These are phyloP conservation scores for Raddia distichophylla DNA, from an alignment of 176 grass and related monocot species.

Conservation along the genomic window DNA sequence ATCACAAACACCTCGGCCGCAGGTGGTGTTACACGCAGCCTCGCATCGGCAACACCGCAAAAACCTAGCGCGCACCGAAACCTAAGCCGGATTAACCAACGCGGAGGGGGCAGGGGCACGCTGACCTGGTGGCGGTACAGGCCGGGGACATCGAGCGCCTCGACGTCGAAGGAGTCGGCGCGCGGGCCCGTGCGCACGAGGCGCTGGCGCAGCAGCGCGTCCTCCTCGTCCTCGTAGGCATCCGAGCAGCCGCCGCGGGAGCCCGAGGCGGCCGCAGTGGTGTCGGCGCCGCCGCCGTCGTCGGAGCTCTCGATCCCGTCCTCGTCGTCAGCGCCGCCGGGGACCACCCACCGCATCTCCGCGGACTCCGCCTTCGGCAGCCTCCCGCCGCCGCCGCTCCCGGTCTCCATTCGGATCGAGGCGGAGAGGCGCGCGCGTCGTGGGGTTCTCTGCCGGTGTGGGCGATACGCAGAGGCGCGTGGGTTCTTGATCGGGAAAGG, in stretches of 20 bases:
- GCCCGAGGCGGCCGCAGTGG: slow-evolving; percentile 39
- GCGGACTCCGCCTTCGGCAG: slow-evolving; percentile 73
- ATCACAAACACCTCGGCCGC: background rate
- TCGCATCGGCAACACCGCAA: background rate
- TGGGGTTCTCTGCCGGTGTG: background rate
- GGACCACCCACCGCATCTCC: slow-evolving; percentile 76
- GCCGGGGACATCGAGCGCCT: slow-evolving; percentile 83
- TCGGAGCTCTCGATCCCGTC: slow-evolving; percentile 79
- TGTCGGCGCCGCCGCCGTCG: slow-evolving; percentile 37
- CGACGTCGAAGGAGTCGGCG: slow-evolving; percentile 87
- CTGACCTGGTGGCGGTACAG: slow-evolving; percentile 52
- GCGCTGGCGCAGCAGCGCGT: slow-evolving; percentile 63
- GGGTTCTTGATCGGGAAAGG: background rate
- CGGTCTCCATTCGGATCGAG: slow-evolving; percentile 46
- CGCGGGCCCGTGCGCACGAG: slow-evolving; percentile 86
- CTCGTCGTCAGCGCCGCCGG: slow-evolving; percentile 52
- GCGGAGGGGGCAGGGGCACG: background rate
- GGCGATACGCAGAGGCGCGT: background rate
- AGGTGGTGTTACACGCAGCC: background rate
- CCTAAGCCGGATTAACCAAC: background rate
- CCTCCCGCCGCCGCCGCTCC: slow-evolving; percentile 43
- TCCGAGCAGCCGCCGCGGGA: slow-evolving; percentile 48
- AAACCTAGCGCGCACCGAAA: background rate
- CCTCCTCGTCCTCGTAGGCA: slow-evolving; percentile 67
- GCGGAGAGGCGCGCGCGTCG: background rate